Evolutionary conservation across 352 stramenopile species (phyloP).

Genomic region (Phytopythium sindhum): DNA sequence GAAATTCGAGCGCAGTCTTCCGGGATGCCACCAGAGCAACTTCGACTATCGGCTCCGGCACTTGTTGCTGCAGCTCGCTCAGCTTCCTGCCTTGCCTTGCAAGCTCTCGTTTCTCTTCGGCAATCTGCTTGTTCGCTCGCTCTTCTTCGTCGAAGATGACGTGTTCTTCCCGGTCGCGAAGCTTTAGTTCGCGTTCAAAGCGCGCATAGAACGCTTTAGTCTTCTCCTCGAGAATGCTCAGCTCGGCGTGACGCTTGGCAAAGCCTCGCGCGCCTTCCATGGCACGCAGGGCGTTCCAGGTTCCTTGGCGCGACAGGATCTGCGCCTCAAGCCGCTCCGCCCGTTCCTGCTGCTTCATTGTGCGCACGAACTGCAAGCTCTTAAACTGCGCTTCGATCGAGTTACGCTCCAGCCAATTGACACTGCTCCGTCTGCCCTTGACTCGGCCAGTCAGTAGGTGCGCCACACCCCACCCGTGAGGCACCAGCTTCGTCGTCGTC

Average conservation of each 20-base stretch:
- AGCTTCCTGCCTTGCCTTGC: constrained; percentile 32
- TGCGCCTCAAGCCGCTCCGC: constrained; percentile 64
- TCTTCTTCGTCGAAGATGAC: constrained; percentile 50
- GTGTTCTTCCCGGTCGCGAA: constrained; percentile 43
- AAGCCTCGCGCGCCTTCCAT: constrained; percentile 71
- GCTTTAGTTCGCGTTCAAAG: constrained; percentile 36
- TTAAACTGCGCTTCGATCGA: constrained; percentile 76
- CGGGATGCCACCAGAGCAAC: constrained; percentile 36
- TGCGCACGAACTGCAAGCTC: constrained; percentile 57
- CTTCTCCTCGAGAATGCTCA: constrained; percentile 62
- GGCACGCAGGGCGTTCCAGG: constrained; percentile 54
- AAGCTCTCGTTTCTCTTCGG: constrained; percentile 39
- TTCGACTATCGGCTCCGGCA: constrained; percentile 53
- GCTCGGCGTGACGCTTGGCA: constrained; percentile 56
- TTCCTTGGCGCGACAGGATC: constrained; percentile 60
- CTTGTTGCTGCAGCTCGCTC: constrained; percentile 62
- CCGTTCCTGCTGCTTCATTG: constrained; percentile 63
- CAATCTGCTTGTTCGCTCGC: constrained; percentile 34
- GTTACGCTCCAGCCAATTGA: constrained; percentile 65
- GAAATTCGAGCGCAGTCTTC: constrained; percentile 70
- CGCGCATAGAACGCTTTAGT: constrained; percentile 42
- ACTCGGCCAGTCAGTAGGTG: constrained; percentile 58
- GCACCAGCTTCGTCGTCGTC: constrained; percentile 29
- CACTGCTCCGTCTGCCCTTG: constrained; percentile 4
- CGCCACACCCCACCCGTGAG: constrained; percentile 75